Percentiles rank a stretch among this genome's conserved stretches.
Conservation (phyloP, 2,329 filamentous ascomycete species). For the Verticillium albo-atrum region DNA sequence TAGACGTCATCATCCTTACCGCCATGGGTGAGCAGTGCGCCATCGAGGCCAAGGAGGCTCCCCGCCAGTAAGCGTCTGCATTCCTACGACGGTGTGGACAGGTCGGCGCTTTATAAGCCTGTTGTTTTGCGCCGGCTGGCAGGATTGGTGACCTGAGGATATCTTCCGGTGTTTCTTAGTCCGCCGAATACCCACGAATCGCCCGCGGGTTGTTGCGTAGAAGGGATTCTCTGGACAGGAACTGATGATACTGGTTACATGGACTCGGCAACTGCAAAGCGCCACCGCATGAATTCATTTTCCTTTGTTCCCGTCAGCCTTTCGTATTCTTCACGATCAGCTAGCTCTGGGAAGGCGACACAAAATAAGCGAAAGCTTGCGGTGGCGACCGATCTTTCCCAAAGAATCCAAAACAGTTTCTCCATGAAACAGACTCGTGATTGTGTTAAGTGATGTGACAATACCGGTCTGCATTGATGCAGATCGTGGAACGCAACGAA, state of each 20-base stretch:
- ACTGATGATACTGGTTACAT: slow-evolving; percentile 36
- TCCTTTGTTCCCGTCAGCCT: slow-evolving; percentile 31
- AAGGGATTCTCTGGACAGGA: slow-evolving; percentile 38
- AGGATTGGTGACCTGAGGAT: slow-evolving; percentile 17
- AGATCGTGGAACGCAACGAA: background rate
- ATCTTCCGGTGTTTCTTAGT: slow-evolving; percentile 27
- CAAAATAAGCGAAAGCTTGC: slow-evolving; percentile 30
- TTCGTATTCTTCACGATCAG: slow-evolving; percentile 22
- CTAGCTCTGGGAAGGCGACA: slow-evolving; percentile 17
- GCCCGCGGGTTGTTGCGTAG: slow-evolving; percentile 37
- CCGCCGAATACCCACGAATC: slow-evolving; percentile 29
- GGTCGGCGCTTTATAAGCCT: background rate
- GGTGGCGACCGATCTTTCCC: slow-evolving; percentile 27
- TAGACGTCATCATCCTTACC: slow-evolving; percentile 87
- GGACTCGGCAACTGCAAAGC: slow-evolving; percentile 22
- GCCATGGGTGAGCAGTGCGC: slow-evolving; percentile 94
- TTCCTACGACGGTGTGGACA: background rate
- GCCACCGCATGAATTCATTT: slow-evolving; percentile 27
- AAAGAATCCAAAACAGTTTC: slow-evolving; percentile 26
- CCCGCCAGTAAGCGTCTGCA: slow-evolving; percentile 30
- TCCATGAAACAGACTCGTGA: slow-evolving; percentile 3
- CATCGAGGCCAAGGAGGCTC: slow-evolving; percentile 93
- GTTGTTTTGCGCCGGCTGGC: slow-evolving; percentile 10
- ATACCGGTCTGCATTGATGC: background rate
- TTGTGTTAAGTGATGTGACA: background rate